phyloP scores from a whole-genome alignment of 2,329 filamentous ascomycete genomes.

The Aspergillus versicolor region DNA sequence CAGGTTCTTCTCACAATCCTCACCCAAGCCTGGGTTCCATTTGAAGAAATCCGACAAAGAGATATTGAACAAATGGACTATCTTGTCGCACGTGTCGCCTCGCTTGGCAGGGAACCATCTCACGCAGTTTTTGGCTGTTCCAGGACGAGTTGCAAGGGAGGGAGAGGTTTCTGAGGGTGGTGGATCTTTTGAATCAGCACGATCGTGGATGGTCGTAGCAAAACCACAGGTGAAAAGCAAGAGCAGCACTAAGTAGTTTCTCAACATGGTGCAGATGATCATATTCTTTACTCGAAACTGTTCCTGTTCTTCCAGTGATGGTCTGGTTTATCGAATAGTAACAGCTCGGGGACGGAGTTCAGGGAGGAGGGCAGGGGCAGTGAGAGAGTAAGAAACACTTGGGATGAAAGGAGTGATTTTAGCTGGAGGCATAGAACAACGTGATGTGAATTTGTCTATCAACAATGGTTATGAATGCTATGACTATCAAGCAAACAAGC shows the following conservation, averaged over 20 bases:
- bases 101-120: slow-evolving; percentile 13
- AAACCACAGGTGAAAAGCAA: background rate
- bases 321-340: too few relatives aligned
- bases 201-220: background rate
- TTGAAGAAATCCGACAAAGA: slow-evolving; percentile 6
- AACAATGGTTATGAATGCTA: background rate
- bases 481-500: background rate
- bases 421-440: background rate
- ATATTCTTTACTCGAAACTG: background rate
- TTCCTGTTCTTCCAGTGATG: too few relatives aligned
- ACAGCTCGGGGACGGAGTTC: too few relatives aligned
- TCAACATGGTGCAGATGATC: background rate
- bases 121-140: slow-evolving; percentile 9
- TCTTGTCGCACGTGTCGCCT: slow-evolving; percentile 8
- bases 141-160: slow-evolving; percentile 6
- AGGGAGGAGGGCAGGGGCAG: too few relatives aligned
- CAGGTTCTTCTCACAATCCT: slow-evolving; percentile 10
- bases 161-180: slow-evolving; percentile 5
- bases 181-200: background rate
- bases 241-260: background rate
- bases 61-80: slow-evolving; percentile 3
- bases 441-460: background rate
- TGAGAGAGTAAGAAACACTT: too few relatives aligned
- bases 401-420: too few relatives aligned
- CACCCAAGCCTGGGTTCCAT: slow-evolving; percentile 11